Evolutionary conservation across 192 early-diverging fungal species (phyloP), one percentile per base, ranked within the genome.

Genomic region (Lobosporangium transversale): DNA sequence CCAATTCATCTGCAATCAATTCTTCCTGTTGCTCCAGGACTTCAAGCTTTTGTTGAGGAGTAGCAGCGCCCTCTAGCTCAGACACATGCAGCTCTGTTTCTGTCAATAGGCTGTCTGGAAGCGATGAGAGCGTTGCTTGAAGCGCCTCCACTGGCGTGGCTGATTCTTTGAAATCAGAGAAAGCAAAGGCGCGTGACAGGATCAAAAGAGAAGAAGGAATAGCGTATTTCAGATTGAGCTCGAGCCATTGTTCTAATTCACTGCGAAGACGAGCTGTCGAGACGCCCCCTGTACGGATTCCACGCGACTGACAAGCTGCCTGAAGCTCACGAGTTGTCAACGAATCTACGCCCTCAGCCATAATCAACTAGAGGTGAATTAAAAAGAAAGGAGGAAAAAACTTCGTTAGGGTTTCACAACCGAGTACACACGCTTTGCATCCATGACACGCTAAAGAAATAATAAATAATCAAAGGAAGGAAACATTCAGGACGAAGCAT

Each of bases 21-120:
- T 98, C 96, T 79, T 98, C 93, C 81, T 98, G 97, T 79, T 98
- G 90, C 60, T 96, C 90, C 52, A 98, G 75, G 32, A 97, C 94
- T 57, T 96, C 93, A 45, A 97, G 86, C 82, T 95, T 93, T 79
- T 97, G 94, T 83, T 95, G 94, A 53, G 91, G 86, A 4, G 97
- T 96, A n/a, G 93, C 93, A 26, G 86, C 89, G 51, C 97, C 97
- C 31, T 92, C 93, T 52, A 88, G 85, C 55, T 97, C 95, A 2
- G 92, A 88, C n/a, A 97, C 85, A 57, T 94, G 88, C 68, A 97
- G 70, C 52, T 93, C 91, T 1, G 95, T 93, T 81, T 97, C 97
- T 61, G 84, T 87, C 52, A 93, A 90, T 49, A 96, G 83, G 74
- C 94, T 95, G 54, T 97, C 93, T 0, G 97, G 97, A 64, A 98